Evolutionary conservation across 2,329 filamentous ascomycete genomes (phyloP), one percentile per base, ranked within the genome.

Genomic region (Curvularia eragrostidis): DNA sequence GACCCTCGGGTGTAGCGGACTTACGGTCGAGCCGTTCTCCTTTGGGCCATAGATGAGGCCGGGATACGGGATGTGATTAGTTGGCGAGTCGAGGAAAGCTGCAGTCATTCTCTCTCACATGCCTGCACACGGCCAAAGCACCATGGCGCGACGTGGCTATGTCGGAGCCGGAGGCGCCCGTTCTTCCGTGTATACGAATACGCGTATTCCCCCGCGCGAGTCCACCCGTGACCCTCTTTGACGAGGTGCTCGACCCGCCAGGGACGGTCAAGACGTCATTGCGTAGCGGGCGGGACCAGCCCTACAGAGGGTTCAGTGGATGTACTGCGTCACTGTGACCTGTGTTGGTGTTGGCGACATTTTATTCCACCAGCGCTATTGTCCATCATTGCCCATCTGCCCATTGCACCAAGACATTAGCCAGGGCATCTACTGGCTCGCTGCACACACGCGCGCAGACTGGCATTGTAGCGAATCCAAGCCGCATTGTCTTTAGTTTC

Each of bases 261-360:
- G 21, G 30, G n/a, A 15, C 21, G n/a, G n/a, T 53, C 19, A 39
- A 46, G 44, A 48, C 32, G 44, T 53, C 50, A 32, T 49, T 50
- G 54, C 50, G 52, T 58, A 51, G 48, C 48, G 53, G 48, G 51
- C 58, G 63, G 58, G 54, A 61, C 19, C 44, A 56, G 54, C 61
- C 54, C 56, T 63, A 63, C 44, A 47, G 23, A 54, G 32, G 36
- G 48, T 12, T 19, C 21, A 36, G 46, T 39, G 42, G 49, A 41
- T 44, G 54, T 46, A 34, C 52, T 64, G 55, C 63, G 63, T 65
- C 61, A 64, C 51, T 58, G 5, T 34, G 30, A 19, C 15, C 34
- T 21, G 47, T 34, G 32, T 9, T 21, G 34, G 47, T 34, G 32
- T 9, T 21, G 34, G 32, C 47, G 28, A 46, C 10, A 13, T 24